A percentile compares a stretch with the other conserved stretches of the same genome.
Conservation (phyloP, 148 eudicot species). For the Polygonum aviculare region DNA sequence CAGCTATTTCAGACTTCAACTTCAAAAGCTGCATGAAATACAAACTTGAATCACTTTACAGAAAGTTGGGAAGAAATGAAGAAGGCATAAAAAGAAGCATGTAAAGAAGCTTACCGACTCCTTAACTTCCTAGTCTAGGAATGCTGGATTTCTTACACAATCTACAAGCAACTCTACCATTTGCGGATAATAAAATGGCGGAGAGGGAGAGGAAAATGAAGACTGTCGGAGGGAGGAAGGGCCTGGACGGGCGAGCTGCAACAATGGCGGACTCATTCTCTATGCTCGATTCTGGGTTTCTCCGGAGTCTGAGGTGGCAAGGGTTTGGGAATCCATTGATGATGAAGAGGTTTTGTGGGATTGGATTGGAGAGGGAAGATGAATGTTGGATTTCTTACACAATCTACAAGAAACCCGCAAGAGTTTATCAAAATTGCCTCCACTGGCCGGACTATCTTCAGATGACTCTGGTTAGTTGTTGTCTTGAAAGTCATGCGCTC, state of each 20-base stretch:
- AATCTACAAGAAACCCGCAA: conserved; percentile 71
- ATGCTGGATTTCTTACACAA: conserved; percentile 86
- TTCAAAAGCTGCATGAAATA: conserved; percentile 49
- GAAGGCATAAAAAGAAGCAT: conserved; percentile 1
- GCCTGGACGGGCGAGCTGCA: conserved; percentile 1
- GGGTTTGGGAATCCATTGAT: neutral
- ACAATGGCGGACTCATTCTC: conserved; percentile 6
- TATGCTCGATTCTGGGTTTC: neutral
- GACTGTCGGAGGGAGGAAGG: conserved; percentile 29
- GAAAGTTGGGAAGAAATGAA: neutral
- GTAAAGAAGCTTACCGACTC: conserved; percentile 52
- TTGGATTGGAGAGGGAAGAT: neutral
- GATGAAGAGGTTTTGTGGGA: neutral
- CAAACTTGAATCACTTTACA: neutral
- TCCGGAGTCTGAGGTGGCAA: neutral
- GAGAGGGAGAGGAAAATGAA: conserved; percentile 71
- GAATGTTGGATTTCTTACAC: conserved; percentile 88
- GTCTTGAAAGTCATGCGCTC: conserved; percentile 97
- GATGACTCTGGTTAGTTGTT: conserved; percentile 74
- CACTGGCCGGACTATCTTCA: conserved; percentile 85
- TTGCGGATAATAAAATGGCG: conserved; percentile 70
- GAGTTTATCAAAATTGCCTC: conserved; percentile 65
- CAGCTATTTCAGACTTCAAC: conserved; percentile 64
- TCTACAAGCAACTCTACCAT: conserved; percentile 96
- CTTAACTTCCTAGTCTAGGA: conserved; percentile 91